Evolutionary conservation across 2,329 filamentous ascomycete species (phyloP).

Genomic region (Graphiopsis chlorocephala): DNA sequence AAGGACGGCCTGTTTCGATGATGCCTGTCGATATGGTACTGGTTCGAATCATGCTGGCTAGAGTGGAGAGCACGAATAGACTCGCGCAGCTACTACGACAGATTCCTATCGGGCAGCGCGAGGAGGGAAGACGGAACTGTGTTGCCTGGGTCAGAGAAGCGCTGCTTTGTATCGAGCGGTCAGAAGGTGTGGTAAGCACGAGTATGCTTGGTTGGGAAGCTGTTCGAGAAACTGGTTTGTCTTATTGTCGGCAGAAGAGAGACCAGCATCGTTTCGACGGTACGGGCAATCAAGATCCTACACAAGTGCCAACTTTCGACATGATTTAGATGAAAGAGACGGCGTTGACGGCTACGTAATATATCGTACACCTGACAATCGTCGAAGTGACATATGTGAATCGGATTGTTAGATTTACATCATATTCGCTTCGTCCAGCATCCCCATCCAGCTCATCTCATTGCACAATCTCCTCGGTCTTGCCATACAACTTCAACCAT

Average conservation of each 20-base stretch:
- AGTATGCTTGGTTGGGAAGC: constrained; percentile 34
- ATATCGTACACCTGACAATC: background rate
- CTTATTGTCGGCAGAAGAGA: constrained; percentile 41
- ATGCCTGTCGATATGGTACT: background rate
- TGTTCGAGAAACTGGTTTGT: constrained; percentile 39
- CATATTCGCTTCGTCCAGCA: background rate
- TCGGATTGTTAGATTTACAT: background rate
- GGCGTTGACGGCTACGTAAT: background rate
- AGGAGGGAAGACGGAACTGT: constrained; percentile 41
- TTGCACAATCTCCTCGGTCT: background rate
- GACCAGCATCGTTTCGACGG: constrained; percentile 43
- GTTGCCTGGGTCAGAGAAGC: constrained; percentile 45
- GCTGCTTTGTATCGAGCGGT: constrained; percentile 30
- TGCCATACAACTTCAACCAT: constrained; percentile 31
- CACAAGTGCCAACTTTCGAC: constrained; percentile 38
- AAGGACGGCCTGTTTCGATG: background rate
- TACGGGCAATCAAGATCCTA: constrained; percentile 32
- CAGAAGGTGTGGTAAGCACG: constrained; percentile 36
- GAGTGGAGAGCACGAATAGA: background rate
- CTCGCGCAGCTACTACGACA: background rate
- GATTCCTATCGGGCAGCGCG: background rate
- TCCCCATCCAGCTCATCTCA: background rate
- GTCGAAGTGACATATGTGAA: background rate
- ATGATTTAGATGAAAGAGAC: constrained; percentile 20
- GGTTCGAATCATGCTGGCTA: constrained; percentile 3